Base-by-base conservation (phyloP, 2,329 filamentous ascomycete genomes). In the Calonectria hongkongensis region DNA sequence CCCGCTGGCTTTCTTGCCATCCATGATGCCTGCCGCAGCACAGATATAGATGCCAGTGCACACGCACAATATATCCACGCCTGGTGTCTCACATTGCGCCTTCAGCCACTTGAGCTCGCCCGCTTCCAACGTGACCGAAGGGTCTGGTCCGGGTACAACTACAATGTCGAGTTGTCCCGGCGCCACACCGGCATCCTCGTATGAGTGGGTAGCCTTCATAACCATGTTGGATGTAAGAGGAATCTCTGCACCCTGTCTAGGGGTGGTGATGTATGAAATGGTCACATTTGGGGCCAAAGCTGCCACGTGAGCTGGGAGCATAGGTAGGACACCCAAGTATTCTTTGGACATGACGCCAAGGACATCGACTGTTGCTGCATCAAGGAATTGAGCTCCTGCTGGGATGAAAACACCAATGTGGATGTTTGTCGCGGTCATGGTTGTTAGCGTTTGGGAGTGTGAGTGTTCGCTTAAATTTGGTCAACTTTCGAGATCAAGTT, bases 341-440 rank as follows among this genome's bases (percentile, higher is more conserved):
- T 87, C 83, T 70, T 84, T 81, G 70, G 84, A 85, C 81, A 89
- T 85, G 74, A 82, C 83, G 39, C 82, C 86, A 21, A 91, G 84
- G 64, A 89, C 81, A 79, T 90, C 88, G 66, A 89, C 83, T 62
- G 86, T 86, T 12, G 88, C 88, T 5, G 84, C 76, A 78, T 91
- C 89, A 21, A 90, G 85, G 10, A 89, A 79, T 74, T 91, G 89
- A 13, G 84, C 83, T 1, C 83, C 82, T 2, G 76, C 73, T 2
- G 88, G 88, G 62, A 89, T 82, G 78, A 89, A 89, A 68, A 91
- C 87, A 27, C 88, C 89, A 62, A 90, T 84, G 50, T 80, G 84
- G 71, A 90, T 69, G 45, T 73, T 72, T 39, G 76, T 73, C 7
- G 68, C 73, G 28, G 68, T 25, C 78, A 80, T 80, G 16, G 15